Evolutionary conservation across 2,329 filamentous ascomycete species (phyloP).

Genomic region (Paraconiothyrium brasiliense): DNA sequence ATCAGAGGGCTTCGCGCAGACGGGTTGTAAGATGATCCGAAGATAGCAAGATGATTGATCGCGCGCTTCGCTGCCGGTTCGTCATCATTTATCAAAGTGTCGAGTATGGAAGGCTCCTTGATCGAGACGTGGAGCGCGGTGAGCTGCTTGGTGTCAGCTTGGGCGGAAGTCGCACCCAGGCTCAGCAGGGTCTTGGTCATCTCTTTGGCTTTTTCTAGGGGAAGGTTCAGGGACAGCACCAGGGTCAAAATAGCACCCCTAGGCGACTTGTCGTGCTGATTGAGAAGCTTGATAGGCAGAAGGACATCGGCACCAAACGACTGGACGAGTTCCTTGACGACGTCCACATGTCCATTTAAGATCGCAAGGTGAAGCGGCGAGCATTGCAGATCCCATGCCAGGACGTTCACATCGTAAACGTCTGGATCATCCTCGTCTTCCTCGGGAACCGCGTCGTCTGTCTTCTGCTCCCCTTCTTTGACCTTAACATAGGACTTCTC

Average conservation of each 20-base stretch:
- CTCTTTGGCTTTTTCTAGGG: conserved; percentile 68
- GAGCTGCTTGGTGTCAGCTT: conserved; percentile 71
- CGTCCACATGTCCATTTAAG: conserved; percentile 72
- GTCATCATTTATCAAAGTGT: conserved; percentile 63
- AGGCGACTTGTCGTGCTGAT: conserved; percentile 58
- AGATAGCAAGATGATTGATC: conserved; percentile 70
- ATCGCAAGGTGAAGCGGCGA: conserved; percentile 84
- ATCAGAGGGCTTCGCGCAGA: conserved; percentile 63
- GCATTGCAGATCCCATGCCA: conserved; percentile 81
- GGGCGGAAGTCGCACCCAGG: conserved; percentile 76
- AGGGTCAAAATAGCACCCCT: conserved; percentile 73
- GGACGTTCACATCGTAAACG: conserved; percentile 78
- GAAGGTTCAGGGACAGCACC: conserved; percentile 72
- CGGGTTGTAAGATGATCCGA: conserved; percentile 43
- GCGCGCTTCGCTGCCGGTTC: conserved; percentile 68
- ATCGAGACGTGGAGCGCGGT: conserved; percentile 74
- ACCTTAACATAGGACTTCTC: conserved; percentile 77
- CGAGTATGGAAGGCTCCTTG: conserved; percentile 58
- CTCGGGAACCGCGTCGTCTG: conserved; percentile 60
- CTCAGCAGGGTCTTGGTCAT: conserved; percentile 73
- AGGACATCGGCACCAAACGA: conserved; percentile 81
- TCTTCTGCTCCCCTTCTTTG: conserved; percentile 57
- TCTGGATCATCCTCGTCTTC: conserved; percentile 75
- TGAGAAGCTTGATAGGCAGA: conserved; percentile 74
- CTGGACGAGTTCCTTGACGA: conserved; percentile 72